Percentiles rank a stretch among this genome's conserved stretches.
Evolutionary conservation across 108 stramenopile genomes (phyloP).

Genomic region (Epithemia pelagica): DNA sequence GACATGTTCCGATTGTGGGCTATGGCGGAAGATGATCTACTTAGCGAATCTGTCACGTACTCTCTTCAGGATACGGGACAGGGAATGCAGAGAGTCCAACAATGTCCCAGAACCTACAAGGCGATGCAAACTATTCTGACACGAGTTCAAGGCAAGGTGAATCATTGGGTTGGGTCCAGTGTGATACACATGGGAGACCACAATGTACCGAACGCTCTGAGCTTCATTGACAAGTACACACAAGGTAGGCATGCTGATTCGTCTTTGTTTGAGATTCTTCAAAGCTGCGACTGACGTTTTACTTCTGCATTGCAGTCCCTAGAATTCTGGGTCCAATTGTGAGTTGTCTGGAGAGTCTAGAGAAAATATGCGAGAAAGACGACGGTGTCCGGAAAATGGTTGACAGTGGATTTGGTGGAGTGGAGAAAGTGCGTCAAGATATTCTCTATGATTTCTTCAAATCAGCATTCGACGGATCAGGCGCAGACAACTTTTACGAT

Average conservation of each 20-base stretch:
- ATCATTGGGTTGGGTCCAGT: conserved; percentile 63
- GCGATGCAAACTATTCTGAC: conserved; percentile 60
- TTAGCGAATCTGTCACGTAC: conserved; percentile 45
- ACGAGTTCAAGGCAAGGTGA: conserved; percentile 32
- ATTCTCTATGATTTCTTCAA: conserved; percentile 83
- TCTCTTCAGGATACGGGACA: conserved; percentile 74
- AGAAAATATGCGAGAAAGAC: conserved; percentile 44
- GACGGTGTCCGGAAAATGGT: conserved; percentile 39
- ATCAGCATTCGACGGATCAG: conserved; percentile 76
- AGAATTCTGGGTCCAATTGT: conserved; percentile 78
- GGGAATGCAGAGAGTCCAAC: conserved; percentile 76
- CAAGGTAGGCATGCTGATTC: conserved; percentile 30
- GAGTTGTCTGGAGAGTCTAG: conserved; percentile 51
- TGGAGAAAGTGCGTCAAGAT: conserved; percentile 51
- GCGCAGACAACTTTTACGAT: conserved; percentile 74
- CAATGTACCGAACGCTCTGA: conserved; percentile 82
- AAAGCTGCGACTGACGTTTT: not conserved
- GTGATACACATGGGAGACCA: conserved; percentile 84
- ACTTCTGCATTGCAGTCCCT: conserved; percentile 28
- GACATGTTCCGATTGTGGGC: conserved; percentile 85
- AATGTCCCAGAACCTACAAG: conserved; percentile 61
- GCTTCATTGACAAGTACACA: conserved; percentile 85
- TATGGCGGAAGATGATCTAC: conserved; percentile 71
- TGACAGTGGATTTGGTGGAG: conserved; percentile 52
- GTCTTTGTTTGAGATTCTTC: not conserved